These are phyloP conservation scores for Dothistroma pini DNA, from an alignment of 2,329 filamentous ascomycete genomes.

Conservation along the genomic window DNA sequence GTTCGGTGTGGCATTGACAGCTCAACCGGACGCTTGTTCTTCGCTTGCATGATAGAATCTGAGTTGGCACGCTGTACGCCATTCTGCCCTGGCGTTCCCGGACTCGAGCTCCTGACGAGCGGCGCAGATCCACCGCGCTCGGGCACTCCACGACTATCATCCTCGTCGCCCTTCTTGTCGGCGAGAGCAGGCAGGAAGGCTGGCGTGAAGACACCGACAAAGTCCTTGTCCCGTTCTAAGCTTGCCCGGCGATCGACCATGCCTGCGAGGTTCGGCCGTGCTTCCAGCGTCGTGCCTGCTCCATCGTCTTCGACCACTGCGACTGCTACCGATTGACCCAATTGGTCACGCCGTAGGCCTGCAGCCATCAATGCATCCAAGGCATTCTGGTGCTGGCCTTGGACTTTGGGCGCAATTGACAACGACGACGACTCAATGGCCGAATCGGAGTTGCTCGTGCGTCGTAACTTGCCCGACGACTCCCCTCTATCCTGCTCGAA, in stretches of 20 bases:
- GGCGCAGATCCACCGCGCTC: conserved; percentile 30
- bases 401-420: neutral
- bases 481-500: conserved; percentile 10
- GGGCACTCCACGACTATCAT: neutral
- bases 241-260: conserved; percentile 27
- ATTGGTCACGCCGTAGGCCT: conserved; percentile 22
- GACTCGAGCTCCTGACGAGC: conserved; percentile 4
- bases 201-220: conserved; percentile 38
- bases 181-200: conserved; percentile 35
- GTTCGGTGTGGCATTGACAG: conserved; percentile 32
- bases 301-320: conserved; percentile 18
- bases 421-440: conserved; percentile 14
- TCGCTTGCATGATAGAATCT: conserved; percentile 28
- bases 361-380: conserved; percentile 26
- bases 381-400: conserved; percentile 16
- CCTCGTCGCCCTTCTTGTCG: conserved; percentile 26
- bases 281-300: conserved; percentile 10
- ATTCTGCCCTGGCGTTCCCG: neutral
- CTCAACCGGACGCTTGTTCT: conserved; percentile 30
- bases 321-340: conserved; percentile 19
- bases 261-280: conserved; percentile 19
- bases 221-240: conserved; percentile 32
- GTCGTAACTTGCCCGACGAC: neutral
- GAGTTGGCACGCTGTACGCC: conserved; percentile 28
- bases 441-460: conserved; percentile 5